Evolutionary conservation across 768 basidiomycete genomes (phyloP), one percentile per base, ranked within the genome.

Genomic region (Mrakia gelida): DNA sequence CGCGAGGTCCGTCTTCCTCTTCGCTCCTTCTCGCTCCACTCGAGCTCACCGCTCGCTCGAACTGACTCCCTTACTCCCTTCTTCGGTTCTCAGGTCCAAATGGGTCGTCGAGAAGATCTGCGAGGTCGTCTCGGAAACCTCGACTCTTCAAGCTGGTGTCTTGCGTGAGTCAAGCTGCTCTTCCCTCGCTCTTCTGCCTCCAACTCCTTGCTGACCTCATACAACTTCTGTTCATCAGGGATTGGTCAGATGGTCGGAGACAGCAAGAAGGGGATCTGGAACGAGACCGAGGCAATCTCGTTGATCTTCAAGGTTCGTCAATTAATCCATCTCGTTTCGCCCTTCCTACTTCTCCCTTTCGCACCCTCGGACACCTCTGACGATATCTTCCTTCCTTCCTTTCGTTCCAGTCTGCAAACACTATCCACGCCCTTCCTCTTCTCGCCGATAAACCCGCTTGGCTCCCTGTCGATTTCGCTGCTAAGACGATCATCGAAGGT

Each of bases 241-340:
- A 88, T 89, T n/a, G 88, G 89, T 5, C 89, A 89, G 79, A 86
- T 89, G 84, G 88, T 87, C 3, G 88, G 88, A 0, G 88, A 89
- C 78, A 86, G 87, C 0, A 74, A 84, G 41, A 81, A 84, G 81
- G 88, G 87, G 10, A 85, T 88, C 7, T 88, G 88, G 88, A 89
- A 88, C 82, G 87, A 88, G 79, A 88, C 88, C 0, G 88, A 86
- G 86, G 84, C 72, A n/a, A 74, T 73, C 45, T 56, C 73, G 56
- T 45, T 79, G 28, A 75, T 79, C 41, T 59, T 79, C 54, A 74
- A 72, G 32, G 54, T 70, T 34, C 65, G 32, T 54, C 45, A 45
- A 2, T 9, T 30, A 23, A 34, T 26, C 32, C 21, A 9, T 34
- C 23, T n/a, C 34, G 8, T n/a, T n/a, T n/a, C n/a, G 43, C 9